Base-by-base conservation (phyloP, 2,329 filamentous ascomycete species). In the Colletotrichum camelliae region DNA sequence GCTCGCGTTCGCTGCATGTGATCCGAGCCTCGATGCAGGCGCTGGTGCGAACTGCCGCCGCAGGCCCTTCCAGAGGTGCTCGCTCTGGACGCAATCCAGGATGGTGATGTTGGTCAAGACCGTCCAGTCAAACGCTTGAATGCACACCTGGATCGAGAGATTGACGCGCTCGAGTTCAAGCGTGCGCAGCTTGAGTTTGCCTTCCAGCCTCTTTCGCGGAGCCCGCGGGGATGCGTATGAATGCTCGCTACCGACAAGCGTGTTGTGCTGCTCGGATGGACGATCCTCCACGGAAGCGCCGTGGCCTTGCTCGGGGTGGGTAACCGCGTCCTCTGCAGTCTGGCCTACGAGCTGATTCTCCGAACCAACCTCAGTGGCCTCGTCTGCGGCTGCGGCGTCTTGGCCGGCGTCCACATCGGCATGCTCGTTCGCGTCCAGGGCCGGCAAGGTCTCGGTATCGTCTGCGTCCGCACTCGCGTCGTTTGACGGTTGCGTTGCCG, bases 121-220 rank as follows among this genome's bases (percentile, higher is more conserved):
- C 2, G 91, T 91, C 94, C 94, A 97, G 83, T 97, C 94, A 57
- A 97, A 89, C 2, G 91, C 93, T 76, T 91, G 90, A 62, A 92
- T 89, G 70, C 95, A 88, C n/a, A 95, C 91, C 10, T 92, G 88
- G 57, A 95, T 89, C 1, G 93, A 95, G n/a, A 97, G 85, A 1
- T 91, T 90, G 4, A 96, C 90, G 29, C 94, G 91, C 83, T 97
- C 94, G 3, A 97, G 87, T 83, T 96, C 94, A 12, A 97, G 86
- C 2, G 89, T 91, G 74, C 94, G 92, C n/a, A 97, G 85, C 76
- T 88, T 90, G 18, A 97, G 85, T 79, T 91, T 91, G 39, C 89
- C 89, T 37, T 91, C 88, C 2, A 91, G 83, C 24, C 86, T 83
- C 57, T 86, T 86, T 77, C 84, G 82, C 61, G 79, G 81, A 52